phyloP scores from a whole-genome alignment of 2,329 filamentous ascomycete species.

The Ophiostoma australiae region DNA sequence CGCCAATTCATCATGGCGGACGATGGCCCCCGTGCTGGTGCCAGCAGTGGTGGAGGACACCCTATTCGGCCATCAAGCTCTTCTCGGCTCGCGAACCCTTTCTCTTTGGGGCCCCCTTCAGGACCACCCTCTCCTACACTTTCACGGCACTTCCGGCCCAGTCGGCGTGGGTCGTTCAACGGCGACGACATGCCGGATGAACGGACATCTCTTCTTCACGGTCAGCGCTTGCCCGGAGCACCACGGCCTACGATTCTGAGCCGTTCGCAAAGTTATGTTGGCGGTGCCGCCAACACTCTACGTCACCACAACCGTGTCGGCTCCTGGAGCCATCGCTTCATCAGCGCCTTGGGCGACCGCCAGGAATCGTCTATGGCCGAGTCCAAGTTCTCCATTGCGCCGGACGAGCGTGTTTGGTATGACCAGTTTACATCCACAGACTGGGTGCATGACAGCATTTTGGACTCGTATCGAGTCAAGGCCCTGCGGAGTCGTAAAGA shows the following conservation, averaged over 20 bases:
- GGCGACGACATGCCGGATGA: slow-evolving; percentile 32
- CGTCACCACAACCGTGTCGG: slow-evolving; percentile 53
- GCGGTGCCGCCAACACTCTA: slow-evolving; percentile 27
- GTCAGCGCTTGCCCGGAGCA: slow-evolving; percentile 26
- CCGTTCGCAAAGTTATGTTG: slow-evolving; percentile 33
- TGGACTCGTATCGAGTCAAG: slow-evolving; percentile 85
- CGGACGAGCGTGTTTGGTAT: slow-evolving; percentile 93
- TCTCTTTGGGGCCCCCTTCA: slow-evolving; percentile 28
- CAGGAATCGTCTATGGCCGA: slow-evolving; percentile 56
- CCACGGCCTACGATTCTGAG: slow-evolving; percentile 29
- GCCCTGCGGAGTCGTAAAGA: slow-evolving; percentile 76
- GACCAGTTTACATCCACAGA: slow-evolving; percentile 97
- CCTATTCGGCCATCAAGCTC: neutral
- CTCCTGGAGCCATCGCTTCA: slow-evolving; percentile 58
- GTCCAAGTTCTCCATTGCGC: slow-evolving; percentile 58
- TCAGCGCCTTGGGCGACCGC: slow-evolving; percentile 55
- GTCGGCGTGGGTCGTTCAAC: slow-evolving; percentile 29
- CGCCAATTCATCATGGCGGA: neutral
- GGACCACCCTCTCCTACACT: slow-evolving; percentile 33
- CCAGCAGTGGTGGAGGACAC: neutral
- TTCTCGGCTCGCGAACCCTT: neutral
- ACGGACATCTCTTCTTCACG: slow-evolving; percentile 32
- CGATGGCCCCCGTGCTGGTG: neutral
- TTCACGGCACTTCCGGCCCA: slow-evolving; percentile 25
- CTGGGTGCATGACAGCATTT: slow-evolving; percentile 97